Evolutionary conservation across 257 asterid genomes (phyloP).

Genomic region (Solanum commersonii): DNA sequence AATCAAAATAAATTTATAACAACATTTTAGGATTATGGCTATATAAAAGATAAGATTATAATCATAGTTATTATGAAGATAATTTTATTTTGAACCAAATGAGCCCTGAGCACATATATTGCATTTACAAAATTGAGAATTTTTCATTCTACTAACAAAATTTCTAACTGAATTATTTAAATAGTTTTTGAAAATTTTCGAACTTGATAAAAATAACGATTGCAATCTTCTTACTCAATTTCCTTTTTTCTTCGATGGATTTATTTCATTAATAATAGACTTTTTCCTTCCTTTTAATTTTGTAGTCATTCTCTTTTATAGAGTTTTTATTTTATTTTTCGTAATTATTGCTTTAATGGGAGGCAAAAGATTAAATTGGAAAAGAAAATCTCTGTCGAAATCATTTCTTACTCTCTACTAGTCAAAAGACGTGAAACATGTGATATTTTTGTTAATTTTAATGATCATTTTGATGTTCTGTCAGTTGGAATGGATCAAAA

Average conservation of each 20-base stretch:
- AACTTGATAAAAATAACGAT: neutral
- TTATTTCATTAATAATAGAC: neutral
- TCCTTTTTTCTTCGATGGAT: neutral
- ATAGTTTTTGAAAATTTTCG: no score
- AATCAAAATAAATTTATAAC: neutral
- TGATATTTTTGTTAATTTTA: neutral
- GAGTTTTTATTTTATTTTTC: neutral
- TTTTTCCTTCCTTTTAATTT: neutral
- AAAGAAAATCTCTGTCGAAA: neutral
- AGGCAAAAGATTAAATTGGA: neutral
- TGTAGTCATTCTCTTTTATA: neutral
- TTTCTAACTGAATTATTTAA: neutral
- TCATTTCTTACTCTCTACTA: neutral
- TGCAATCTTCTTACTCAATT: neutral
- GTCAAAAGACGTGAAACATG: neutral
- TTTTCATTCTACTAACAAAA: neutral
- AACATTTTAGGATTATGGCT: neutral
- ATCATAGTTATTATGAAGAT: neutral
- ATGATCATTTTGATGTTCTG: neutral
- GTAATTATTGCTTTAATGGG: neutral
- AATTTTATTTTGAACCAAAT: neutral
- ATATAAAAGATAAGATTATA: neutral
- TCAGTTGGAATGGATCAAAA: neutral
- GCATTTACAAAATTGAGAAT: neutral
- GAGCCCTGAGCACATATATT: neutral